phyloP scores from a whole-genome alignment of 169 alveolate species.

The Cryptosporidium andersoni region DNA sequence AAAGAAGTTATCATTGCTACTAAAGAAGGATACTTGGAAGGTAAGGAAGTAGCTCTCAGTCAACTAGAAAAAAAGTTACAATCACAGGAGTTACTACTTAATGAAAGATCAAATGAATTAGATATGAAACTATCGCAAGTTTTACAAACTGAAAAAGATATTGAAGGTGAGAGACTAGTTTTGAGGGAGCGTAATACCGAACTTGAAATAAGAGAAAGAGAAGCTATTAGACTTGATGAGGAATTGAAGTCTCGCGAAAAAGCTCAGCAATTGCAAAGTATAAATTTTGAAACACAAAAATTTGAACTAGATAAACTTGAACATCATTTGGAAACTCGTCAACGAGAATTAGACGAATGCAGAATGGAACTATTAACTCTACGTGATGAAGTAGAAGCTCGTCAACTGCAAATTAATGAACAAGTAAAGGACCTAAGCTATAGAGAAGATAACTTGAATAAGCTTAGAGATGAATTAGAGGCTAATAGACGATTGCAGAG shows the following conservation, averaged over 20 bases:
- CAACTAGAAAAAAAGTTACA: neutral
- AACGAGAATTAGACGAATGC: conserved; percentile 14
- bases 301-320: neutral
- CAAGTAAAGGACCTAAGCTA: no score
- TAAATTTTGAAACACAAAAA: conserved; percentile 8
- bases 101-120: neutral
- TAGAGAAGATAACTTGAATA: no score
- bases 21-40: conserved; percentile 8
- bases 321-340: neutral
- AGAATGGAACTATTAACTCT: neutral
- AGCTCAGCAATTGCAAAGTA: neutral
- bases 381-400: no score
- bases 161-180: conserved; percentile 14
- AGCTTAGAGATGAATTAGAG: no score
- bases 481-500: no score
- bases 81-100: no score
- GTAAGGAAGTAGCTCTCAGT: neutral
- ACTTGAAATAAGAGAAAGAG: no score
- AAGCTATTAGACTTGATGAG: no score
- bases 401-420: no score
- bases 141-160: neutral
- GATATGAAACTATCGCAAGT: neutral
- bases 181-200: neutral
- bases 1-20: conserved; percentile 33
- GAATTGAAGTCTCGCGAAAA: no score